phyloP scores from a whole-genome alignment of 345 rosid genomes.

The Brassica juncea region DNA sequence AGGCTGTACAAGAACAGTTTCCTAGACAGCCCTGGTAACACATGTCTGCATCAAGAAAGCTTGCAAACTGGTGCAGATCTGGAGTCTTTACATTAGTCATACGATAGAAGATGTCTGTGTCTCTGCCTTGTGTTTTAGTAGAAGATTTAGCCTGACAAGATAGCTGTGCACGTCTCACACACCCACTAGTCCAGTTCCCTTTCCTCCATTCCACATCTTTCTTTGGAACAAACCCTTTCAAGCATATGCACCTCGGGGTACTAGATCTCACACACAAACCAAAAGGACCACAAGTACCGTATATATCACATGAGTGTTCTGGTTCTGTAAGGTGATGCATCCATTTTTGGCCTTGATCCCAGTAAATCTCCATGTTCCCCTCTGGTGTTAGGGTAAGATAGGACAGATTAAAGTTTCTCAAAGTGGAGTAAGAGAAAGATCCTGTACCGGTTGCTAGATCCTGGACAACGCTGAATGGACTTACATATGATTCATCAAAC shows the following conservation, averaged over 20 bases:
- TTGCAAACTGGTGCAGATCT: slow-evolving; percentile 34
- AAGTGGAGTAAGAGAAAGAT: slow-evolving; percentile 11
- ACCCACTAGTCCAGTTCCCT: slow-evolving; percentile 38
- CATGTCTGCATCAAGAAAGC: slow-evolving; percentile 30
- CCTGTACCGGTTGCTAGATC: slow-evolving; percentile 35
- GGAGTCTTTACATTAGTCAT: slow-evolving; percentile 36
- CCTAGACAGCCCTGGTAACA: slow-evolving; percentile 36
- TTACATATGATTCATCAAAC: slow-evolving; percentile 29
- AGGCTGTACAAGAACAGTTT: slow-evolving; percentile 41
- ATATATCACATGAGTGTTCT: slow-evolving; percentile 31
- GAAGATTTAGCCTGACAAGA: slow-evolving; percentile 22
- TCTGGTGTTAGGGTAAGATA: slow-evolving; percentile 28
- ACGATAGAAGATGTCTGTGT: slow-evolving; percentile 32
- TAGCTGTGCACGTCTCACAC: slow-evolving; percentile 30
- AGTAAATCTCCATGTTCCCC: slow-evolving; percentile 29
- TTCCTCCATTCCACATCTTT: slow-evolving; percentile 28
- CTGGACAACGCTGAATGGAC: slow-evolving; percentile 36
- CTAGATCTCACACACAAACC: slow-evolving; percentile 37
- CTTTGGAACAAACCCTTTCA: slow-evolving; percentile 39
- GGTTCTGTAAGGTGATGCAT: slow-evolving; percentile 25
- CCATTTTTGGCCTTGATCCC: slow-evolving; percentile 27
- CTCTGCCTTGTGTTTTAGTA: slow-evolving; percentile 11
- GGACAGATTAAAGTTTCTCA: slow-evolving; percentile 28
- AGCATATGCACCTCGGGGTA: slow-evolving; percentile 28
- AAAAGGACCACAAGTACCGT: slow-evolving; percentile 37